Base-by-base conservation (phyloP, 2,329 filamentous ascomycete species). In the Plectosphaerella cucumerina region DNA sequence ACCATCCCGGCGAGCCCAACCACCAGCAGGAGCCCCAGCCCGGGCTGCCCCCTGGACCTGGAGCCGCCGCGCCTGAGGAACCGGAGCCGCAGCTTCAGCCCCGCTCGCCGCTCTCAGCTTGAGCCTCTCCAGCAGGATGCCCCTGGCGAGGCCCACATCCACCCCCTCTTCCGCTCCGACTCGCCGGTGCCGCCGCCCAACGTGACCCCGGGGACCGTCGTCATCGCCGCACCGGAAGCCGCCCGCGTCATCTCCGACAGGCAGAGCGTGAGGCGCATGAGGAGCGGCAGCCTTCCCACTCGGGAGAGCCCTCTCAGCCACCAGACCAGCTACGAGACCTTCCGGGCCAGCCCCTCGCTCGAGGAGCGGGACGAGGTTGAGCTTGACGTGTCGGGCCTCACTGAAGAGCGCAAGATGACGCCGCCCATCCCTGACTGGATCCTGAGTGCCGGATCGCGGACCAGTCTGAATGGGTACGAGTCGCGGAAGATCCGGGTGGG, bases 131-230 rank as follows among this genome's bases (percentile, higher is more conserved):
- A 67, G 47, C 64, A 70, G 23, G 50, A 58, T 3, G 68, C 59
- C 3, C 71, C 62, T 47, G 76, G 76, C 59, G 86, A 91, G 64
- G 75, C 83, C 4, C 82, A 90, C 61, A 90, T 91, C 44, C 88
- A 92, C 64, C 88, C 88, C 9, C 76, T 92, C 3, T 91, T 92
- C 71, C 78, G 88, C 53, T 85, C 84, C 6, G 86, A 89, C 62
- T 87, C 83, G 39, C 85, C 85, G 0, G 78, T 75, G 1, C 86
- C 86, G 8, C 84, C 86, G 1, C 81, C 87, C 1, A 69, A 81
- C 6, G 76, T 79, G 2, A 87, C 85, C 0, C 84, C 86, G 0
- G 85, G 86, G 1, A 92, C 88, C 0, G 76, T 85, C 15, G 85
- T 92, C 46, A 73, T 83, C 11, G 88, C 87, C 0, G 84, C 87